Base-by-base conservation (phyloP, 306 rosid species). In the Nissolia schottii region DNA sequence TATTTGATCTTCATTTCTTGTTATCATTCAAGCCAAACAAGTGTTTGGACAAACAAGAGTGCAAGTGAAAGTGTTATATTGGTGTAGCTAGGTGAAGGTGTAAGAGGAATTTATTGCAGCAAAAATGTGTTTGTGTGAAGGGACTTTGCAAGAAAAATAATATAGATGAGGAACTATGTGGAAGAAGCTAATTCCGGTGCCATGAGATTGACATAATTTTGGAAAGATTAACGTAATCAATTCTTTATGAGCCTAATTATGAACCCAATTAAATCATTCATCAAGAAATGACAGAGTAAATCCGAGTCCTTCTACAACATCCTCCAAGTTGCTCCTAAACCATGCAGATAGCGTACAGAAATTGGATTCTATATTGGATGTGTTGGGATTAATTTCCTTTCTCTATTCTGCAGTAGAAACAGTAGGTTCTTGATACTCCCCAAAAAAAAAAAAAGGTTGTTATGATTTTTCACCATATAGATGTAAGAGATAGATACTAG, bases 101-200 rank as follows among this genome's bases (percentile, higher is more conserved):
- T 41, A 5, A 31, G 64, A n/a, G n/a, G 66, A 54, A 75, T 76
- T 75, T 83, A 83, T 38, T 62, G 81, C 25, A 22, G 79, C 49
- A 41, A 45, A 65, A 61, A 27, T 35, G 66, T 15, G 49, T 45
- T 74, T 63, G 69, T 53, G 71, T 40, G 24, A 20, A 6, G 43
- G n/a, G n/a, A n/a, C n/a, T n/a, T 51, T 43, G 61, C 18, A 19
- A 66, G 19, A 71, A 79, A 58, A 76, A 49, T 70, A 77, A 51
- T 71, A 67, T 51, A 31, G 58, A 49, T 16, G 54, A 57, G 43
- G 62, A 64, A 64, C 38, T 14, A 60, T 31, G 66, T 16, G 66
- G 58, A 65, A 63, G 78, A 79, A 83, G 77, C 81, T 66, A 75
- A 79, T 83, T 83, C 79, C 3, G 48, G 79, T 54, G 72, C 77